Conservation (phyloP, 805 yeast species). For the Tetrapisispora nanseiensis region DNA sequence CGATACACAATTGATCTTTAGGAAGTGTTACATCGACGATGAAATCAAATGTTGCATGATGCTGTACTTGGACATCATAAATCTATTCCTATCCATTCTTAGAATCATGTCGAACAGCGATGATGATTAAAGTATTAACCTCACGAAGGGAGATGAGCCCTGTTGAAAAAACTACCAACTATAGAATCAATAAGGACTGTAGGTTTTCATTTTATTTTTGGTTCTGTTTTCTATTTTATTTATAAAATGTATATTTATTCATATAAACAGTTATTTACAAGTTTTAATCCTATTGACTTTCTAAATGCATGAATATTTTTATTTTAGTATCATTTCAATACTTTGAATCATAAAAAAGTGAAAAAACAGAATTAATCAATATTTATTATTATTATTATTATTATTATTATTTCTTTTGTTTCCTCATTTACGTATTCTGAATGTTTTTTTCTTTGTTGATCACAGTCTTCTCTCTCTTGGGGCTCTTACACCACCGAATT, state of each 20-base stretch:
- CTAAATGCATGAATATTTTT: conserved; percentile 1
- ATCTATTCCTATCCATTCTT: conserved; percentile 67
- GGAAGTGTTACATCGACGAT: conserved; percentile 69
- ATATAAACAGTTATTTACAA: conserved; percentile 2
- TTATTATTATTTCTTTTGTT: too few species aligned
- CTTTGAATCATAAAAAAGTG: too few species aligned
- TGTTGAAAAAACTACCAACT: too few species aligned
- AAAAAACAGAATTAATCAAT: too few species aligned
- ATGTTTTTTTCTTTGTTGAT: too few species aligned
- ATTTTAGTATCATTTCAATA: not conserved
- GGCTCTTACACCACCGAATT: conserved; percentile 87
- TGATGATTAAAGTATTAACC: too few species aligned
- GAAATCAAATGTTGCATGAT: conserved; percentile 73
- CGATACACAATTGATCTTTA: conserved; percentile 75
- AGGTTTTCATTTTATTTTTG: too few species aligned
- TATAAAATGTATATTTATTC: not conserved
- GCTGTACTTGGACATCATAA: conserved; percentile 73
- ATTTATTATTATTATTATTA: too few species aligned
- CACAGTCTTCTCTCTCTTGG: conserved; percentile 72
- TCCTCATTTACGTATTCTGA: too few species aligned
- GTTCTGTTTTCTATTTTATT: too few species aligned
- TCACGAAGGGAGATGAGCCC: too few species aligned
- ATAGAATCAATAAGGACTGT: too few species aligned
- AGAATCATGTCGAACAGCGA: conserved; percentile 41
- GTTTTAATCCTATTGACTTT: not conserved